Percentiles rank a stretch among this genome's conserved stretches.
phyloP scores from a whole-genome alignment of 106 monocot genomes.

The Posidonia australis region DNA sequence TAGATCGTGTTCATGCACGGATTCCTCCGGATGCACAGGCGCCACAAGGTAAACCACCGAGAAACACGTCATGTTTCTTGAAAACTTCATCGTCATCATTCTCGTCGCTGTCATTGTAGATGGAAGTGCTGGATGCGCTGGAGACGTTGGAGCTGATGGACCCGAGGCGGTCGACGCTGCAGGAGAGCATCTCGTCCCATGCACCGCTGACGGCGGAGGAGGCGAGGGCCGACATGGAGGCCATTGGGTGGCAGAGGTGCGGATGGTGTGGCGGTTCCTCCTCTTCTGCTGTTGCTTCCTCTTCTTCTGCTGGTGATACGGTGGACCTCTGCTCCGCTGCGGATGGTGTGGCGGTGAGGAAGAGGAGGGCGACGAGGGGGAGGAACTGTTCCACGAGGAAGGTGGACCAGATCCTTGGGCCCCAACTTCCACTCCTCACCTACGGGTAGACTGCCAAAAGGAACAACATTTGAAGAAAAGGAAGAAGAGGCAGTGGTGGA shows the following conservation, averaged over 20 bases:
- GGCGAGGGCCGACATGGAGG: constrained; percentile 10
- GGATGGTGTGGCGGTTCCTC: neutral
- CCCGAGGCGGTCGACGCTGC: constrained; percentile 27
- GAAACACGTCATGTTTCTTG: neutral
- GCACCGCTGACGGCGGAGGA: constrained; percentile 11
- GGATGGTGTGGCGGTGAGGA: too few relatives aligned
- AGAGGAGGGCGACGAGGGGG: too few relatives aligned
- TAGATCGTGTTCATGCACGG: constrained; percentile 42
- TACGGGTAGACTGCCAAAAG: too few relatives aligned
- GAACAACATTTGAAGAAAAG: too few relatives aligned
- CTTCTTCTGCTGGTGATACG: neutral
- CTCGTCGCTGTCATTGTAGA: neutral
- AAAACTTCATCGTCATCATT: neutral
- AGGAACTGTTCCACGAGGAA: too few relatives aligned
- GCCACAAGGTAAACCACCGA: constrained; percentile 1
- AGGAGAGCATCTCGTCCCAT: neutral
- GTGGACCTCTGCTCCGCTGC: too few relatives aligned
- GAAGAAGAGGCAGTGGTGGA: too few relatives aligned
- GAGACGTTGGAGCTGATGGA: constrained; percentile 21
- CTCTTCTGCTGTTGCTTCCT: neutral
- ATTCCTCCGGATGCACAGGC: constrained; percentile 13
- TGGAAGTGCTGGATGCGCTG: constrained; percentile 14
- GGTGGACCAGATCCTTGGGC: too few relatives aligned
- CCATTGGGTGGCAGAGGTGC: constrained; percentile 24
- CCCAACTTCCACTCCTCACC: too few relatives aligned